Percentiles rank a stretch among this genome's conserved stretches.
These are phyloP conservation scores for Mycena alexandri DNA, from an alignment of 768 basidiomycete species.

Conservation along the genomic window DNA sequence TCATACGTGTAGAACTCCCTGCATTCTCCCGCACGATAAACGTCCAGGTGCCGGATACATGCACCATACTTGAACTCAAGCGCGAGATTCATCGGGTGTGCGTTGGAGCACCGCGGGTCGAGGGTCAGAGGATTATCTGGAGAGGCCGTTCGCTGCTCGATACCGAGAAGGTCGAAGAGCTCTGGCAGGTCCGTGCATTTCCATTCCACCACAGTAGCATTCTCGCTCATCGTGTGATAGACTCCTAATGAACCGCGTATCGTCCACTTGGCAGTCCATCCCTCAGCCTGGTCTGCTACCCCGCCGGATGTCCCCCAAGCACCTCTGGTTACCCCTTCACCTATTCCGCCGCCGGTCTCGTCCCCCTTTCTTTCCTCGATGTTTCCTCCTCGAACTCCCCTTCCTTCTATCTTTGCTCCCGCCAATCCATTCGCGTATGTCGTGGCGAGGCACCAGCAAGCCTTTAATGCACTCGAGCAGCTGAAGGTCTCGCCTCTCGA, in stretches of 20 bases:
- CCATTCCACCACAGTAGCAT: background rate
- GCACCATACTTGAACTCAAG: slow-evolving; percentile 75
- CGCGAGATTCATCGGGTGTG: slow-evolving; percentile 71
- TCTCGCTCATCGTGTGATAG: slow-evolving; percentile 49
- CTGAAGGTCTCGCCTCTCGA: slow-evolving; percentile 26
- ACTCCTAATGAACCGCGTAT: slow-evolving; percentile 67
- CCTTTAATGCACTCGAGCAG: slow-evolving; percentile 48
- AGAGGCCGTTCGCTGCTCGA: slow-evolving; percentile 76
- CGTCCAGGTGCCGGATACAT: slow-evolving; percentile 60
- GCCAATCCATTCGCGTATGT: slow-evolving; percentile 53
- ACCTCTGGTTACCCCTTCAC: slow-evolving; percentile 27
- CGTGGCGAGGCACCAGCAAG: slow-evolving; percentile 57
- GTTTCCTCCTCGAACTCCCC: slow-evolving; percentile 14
- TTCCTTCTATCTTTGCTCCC: slow-evolving; percentile 28
- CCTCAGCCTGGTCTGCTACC: slow-evolving; percentile 75
- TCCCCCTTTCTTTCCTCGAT: slow-evolving; percentile 25
- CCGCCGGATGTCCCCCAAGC: slow-evolving; percentile 57
- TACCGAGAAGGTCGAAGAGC: slow-evolving; percentile 70
- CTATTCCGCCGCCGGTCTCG: slow-evolving; percentile 26
- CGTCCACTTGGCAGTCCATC: slow-evolving; percentile 84
- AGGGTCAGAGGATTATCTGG: slow-evolving; percentile 85
- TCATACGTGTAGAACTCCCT: slow-evolving; percentile 81
- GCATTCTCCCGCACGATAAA: slow-evolving; percentile 77
- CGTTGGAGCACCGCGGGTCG: slow-evolving; percentile 71
- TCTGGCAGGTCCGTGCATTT: slow-evolving; percentile 73